These are phyloP conservation scores for Penicillium sclerotiorum DNA, from an alignment of 2,329 filamentous ascomycete species.

Conservation along the genomic window DNA sequence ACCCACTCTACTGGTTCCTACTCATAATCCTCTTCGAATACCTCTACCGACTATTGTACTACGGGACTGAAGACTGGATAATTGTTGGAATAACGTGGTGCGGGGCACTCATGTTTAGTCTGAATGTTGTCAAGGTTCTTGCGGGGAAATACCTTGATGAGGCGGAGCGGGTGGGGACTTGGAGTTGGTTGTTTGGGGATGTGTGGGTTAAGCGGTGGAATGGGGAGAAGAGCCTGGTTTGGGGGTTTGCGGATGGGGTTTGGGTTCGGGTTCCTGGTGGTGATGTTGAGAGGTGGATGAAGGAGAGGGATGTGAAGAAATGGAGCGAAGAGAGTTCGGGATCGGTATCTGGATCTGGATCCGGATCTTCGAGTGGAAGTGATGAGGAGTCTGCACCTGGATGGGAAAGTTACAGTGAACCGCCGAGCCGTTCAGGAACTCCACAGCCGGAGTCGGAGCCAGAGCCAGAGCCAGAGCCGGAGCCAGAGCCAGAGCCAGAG, in stretches of 20 bases:
- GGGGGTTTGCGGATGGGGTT: not conserved
- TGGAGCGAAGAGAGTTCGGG: slow-evolving; percentile 46
- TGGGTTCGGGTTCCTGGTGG: slow-evolving; percentile 1
- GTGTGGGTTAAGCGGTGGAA: not conserved
- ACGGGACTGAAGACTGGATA: slow-evolving; percentile 25
- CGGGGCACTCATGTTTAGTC: slow-evolving; percentile 64
- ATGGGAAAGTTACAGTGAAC: not conserved
- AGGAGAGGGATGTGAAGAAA: slow-evolving; percentile 26
- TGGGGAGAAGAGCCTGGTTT: not conserved
- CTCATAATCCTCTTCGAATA: slow-evolving; percentile 43
- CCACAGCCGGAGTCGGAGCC: too few relatives aligned
- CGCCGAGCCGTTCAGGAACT: too few relatives aligned
- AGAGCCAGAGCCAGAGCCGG: too few relatives aligned
- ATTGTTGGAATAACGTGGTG: slow-evolving; percentile 39
- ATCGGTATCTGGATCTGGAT: not conserved
- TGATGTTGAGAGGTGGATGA: not conserved
- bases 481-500: too few relatives aligned
- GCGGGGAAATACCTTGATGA: slow-evolving; percentile 64
- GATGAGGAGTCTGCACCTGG: too few relatives aligned
- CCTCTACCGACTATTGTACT: slow-evolving; percentile 44
- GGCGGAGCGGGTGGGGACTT: slow-evolving; percentile 61
- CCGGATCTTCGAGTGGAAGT: slow-evolving; percentile 44
- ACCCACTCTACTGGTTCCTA: slow-evolving; percentile 53
- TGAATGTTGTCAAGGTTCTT: slow-evolving; percentile 63
- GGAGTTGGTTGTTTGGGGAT: slow-evolving; percentile 61